Evolutionary conservation across 805 yeast genomes (phyloP).

Genomic region (Saccharomycopsis capsularis): DNA sequence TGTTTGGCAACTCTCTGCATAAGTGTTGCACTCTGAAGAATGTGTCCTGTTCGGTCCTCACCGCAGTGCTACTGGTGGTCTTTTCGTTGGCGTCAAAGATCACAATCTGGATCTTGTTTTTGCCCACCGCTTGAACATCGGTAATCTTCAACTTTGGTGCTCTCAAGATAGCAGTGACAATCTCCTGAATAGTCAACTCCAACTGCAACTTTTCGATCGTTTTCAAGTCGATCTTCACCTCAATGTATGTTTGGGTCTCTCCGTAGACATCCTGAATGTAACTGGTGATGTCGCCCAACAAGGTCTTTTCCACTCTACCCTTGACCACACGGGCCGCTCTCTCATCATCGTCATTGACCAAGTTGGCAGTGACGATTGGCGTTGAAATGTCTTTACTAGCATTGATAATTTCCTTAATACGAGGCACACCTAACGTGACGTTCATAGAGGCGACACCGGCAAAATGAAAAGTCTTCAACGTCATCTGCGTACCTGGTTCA

Average conservation of each 20-base stretch:
- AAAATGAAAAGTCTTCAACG: constrained; percentile 92
- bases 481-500: constrained; percentile 99
- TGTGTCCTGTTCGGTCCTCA: constrained; percentile 38
- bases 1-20: constrained; percentile 75
- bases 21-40: constrained; percentile 87
- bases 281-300: constrained; percentile 76
- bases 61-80: constrained; percentile 34
- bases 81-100: constrained; percentile 36
- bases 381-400: constrained; percentile 94
- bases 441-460: constrained; percentile 99
- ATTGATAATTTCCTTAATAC: constrained; percentile 96
- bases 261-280: constrained; percentile 92
- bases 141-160: constrained; percentile 89
- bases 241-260: constrained; percentile 67
- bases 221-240: constrained; percentile 71
- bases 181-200: constrained; percentile 79
- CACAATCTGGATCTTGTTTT: constrained; percentile 62
- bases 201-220: constrained; percentile 87
- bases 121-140: constrained; percentile 64
- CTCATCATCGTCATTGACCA: constrained; percentile 90
- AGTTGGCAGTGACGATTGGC: constrained; percentile 90
- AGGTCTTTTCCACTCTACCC: constrained; percentile 92
- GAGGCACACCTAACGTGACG: constrained; percentile 98
- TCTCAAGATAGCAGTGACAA: constrained; percentile 68
- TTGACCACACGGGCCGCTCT: constrained; percentile 98